Evolutionary conservation across 768 basidiomycete species (phyloP).

Genomic region (Harrya chromipes): DNA sequence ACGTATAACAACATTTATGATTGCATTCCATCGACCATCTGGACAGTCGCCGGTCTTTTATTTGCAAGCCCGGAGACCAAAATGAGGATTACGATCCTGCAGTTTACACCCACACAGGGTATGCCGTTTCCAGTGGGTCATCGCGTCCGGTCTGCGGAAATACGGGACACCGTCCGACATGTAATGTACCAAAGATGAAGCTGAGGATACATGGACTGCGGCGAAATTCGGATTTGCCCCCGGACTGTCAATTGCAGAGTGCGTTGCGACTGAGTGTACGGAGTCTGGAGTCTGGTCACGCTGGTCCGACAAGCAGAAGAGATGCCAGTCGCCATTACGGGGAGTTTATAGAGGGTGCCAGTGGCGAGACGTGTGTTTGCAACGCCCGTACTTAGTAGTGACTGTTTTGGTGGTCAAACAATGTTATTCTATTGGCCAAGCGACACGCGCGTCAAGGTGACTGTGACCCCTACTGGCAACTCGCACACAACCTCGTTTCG

Average conservation of each 20-base stretch:
- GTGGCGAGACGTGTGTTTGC: not conserved
- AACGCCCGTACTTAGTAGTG: not conserved
- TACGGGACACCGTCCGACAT: slow-evolving; percentile 44
- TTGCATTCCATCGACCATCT: too few species aligned
- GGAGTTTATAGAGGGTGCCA: slow-evolving; percentile 78
- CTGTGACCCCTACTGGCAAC: not conserved
- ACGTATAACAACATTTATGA: too few species aligned
- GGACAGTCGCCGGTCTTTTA: too few species aligned
- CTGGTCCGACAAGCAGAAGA: slow-evolving; percentile 18
- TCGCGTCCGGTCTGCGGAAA: slow-evolving; percentile 23
- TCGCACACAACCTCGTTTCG: not conserved
- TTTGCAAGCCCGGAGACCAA: slow-evolving; percentile 19
- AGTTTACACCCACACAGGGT: slow-evolving; percentile 62
- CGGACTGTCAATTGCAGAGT: slow-evolving; percentile 38
- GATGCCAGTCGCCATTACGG: slow-evolving; percentile 68
- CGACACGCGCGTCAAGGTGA: not conserved
- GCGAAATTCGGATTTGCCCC: slow-evolving; percentile 29
- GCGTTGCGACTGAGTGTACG: slow-evolving; percentile 54
- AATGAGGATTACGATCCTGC: slow-evolving; percentile 51
- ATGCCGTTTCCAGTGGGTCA: too few species aligned
- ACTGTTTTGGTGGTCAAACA: too few species aligned
- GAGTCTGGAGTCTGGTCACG: slow-evolving; percentile 8
- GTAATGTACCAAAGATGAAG: slow-evolving; percentile 38
- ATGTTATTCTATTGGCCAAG: too few species aligned
- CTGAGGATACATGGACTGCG: slow-evolving; percentile 41